phyloP scores from a whole-genome alignment of 768 basidiomycete species.

The Leucosporidium scottii region DNA sequence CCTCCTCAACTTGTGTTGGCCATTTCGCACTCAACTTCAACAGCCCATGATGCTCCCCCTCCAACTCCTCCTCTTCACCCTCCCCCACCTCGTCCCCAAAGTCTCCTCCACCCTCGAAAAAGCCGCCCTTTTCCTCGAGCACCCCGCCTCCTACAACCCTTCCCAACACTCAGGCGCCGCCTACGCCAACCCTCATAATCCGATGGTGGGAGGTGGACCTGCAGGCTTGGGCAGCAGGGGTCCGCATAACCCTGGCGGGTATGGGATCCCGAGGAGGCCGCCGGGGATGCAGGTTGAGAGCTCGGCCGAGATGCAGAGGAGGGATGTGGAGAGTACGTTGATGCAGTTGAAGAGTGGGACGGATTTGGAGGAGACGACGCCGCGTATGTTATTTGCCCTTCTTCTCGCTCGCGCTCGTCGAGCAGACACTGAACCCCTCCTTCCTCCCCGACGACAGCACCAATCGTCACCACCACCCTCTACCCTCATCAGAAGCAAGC shows the following conservation, averaged over 20 bases:
- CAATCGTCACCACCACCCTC: slow-evolving; percentile 65
- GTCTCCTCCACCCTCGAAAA: slow-evolving; percentile 69
- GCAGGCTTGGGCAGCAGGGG: not conserved
- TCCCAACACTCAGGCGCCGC: slow-evolving; percentile 50
- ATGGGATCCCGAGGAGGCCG: not conserved
- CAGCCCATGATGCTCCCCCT: slow-evolving; percentile 77
- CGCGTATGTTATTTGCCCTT: slow-evolving; percentile 54
- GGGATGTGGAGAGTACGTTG: slow-evolving; percentile 87
- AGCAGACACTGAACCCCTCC: slow-evolving; percentile 47
- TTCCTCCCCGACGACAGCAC: slow-evolving; percentile 41
- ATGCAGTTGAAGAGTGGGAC: slow-evolving; percentile 78
- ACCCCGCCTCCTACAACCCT: slow-evolving; percentile 65
- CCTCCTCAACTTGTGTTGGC: not conserved
- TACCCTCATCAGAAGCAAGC: slow-evolving; percentile 99
- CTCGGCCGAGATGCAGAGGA: slow-evolving; percentile 24
- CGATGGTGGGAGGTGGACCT: slow-evolving; percentile 1
- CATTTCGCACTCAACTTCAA: not conserved
- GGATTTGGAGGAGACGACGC: slow-evolving; percentile 76
- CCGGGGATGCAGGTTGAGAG: too few relatives aligned
- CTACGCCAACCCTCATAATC: slow-evolving; percentile 80
- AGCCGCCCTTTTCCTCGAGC: slow-evolving; percentile 64
- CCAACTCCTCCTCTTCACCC: slow-evolving; percentile 83
- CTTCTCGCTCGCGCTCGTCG: slow-evolving; percentile 30
- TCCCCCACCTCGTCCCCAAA: slow-evolving; percentile 80
- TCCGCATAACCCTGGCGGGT: not conserved